Base-by-base conservation (phyloP, 2,329 filamentous ascomycete genomes). In the Aspergillus sp. region DNA sequence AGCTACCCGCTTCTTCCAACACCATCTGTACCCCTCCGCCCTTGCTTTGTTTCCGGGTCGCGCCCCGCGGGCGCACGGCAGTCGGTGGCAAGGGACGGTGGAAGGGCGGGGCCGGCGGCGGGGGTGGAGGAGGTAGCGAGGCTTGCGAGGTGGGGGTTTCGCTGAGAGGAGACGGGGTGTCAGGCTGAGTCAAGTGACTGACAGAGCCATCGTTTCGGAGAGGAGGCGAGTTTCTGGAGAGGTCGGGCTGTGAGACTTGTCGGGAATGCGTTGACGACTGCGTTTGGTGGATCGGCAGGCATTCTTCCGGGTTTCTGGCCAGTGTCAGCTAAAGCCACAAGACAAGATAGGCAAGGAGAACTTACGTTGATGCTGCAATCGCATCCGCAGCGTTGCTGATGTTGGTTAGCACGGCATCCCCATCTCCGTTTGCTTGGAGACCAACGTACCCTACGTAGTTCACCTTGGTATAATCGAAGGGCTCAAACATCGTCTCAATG, bases 401-500 rank as follows among this genome's bases (percentile, higher is more conserved):
- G 52, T 15, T 28, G 36, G 62, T 60, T 58, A 66, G 63, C 65
- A 28, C 25, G 23, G 19, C 30, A n/a, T 28, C 10, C 6, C 5
- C 17, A 23, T 32, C 3, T 19, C 17, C 17, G 30, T 45, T 30
- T 9, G 12, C 21, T n/a, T 30, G 36, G 25, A 36, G 28, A 17
- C 10, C 32, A 45, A 70, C 87, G 65, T 82, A 92, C 85, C 89
- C 89, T 71, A 89, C 88, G 70, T 92, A 94, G 3, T 88, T 90
- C 19, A 91, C 88, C 3, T 89, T 80, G 0, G 93, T 97, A 77
- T 99, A 99, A 76, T 99, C 95, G 74, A 98, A 99, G 0, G 93
- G 91, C 74, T 91, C 88, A 73, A 98, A 99, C 70, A 97, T 90
- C 4, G 87, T 90, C 76, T 99, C 95, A 63, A 99, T 97, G 85